These are phyloP conservation scores for Phytophthora parvispora DNA, from an alignment of 352 stramenopile species.

Conservation along the genomic window DNA sequence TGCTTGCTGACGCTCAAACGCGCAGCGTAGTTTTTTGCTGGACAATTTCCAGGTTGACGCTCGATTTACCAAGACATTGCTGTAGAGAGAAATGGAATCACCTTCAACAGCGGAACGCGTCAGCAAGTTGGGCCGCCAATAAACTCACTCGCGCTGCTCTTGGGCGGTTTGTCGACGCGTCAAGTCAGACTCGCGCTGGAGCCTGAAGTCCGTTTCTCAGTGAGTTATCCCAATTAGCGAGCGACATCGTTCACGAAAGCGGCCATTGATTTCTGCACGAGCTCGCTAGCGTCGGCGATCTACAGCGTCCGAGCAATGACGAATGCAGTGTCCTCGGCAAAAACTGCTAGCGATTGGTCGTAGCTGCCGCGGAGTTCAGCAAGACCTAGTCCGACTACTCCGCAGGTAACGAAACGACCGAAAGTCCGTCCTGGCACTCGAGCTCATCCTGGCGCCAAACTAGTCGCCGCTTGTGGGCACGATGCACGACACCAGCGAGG, in stretches of 20 bases:
- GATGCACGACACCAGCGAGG: background rate
- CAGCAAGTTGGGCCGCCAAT: slow-evolving; percentile 1
- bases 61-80: background rate
- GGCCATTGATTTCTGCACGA: slow-evolving; percentile 7
- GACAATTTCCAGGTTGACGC: background rate
- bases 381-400: background rate
- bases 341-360: background rate
- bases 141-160: background rate
- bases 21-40: background rate
- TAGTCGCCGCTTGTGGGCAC: background rate
- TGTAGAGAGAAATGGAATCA: background rate
- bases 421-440: slow-evolving; percentile 1
- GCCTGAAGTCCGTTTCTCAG: background rate
- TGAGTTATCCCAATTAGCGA: slow-evolving; percentile 8
- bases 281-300: background rate
- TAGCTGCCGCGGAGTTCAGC: background rate
- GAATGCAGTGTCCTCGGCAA: slow-evolving; percentile 9
- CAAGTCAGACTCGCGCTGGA: background rate
- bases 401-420: slow-evolving; percentile 8
- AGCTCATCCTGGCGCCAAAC: background rate
- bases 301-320: slow-evolving; percentile 1
- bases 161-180: background rate
- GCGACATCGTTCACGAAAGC: slow-evolving; percentile 7
- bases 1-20: background rate
- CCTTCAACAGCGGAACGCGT: background rate